phyloP scores from a whole-genome alignment of 1,284 basidiomycete species.

The Grifola frondosa region DNA sequence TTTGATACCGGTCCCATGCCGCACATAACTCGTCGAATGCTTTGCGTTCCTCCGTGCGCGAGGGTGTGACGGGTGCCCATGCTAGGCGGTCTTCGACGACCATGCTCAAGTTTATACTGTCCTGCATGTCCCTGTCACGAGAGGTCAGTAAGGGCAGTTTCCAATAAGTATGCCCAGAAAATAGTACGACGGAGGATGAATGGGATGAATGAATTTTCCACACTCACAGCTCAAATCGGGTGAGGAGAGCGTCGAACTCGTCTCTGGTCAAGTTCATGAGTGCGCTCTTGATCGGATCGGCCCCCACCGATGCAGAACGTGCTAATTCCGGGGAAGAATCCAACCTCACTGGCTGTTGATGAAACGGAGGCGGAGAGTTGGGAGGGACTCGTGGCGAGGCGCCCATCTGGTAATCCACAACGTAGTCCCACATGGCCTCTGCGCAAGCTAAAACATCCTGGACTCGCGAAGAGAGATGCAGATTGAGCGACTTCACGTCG shows the following conservation, averaged over 20 bases:
- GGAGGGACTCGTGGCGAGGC: no score
- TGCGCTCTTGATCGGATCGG: conserved; percentile 32
- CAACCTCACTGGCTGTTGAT: not conserved
- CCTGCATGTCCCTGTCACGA: conserved; percentile 58
- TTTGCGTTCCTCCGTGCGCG: conserved; percentile 44
- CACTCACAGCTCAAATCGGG: conserved; percentile 59
- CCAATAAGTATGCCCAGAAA: no score
- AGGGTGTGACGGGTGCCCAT: conserved; percentile 40
- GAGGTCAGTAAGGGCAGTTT: no score
- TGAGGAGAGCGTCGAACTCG: conserved; percentile 57
- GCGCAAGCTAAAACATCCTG: conserved; percentile 63
- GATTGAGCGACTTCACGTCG: conserved; percentile 55
- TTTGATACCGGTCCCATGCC: conserved; percentile 48
- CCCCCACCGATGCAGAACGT: not conserved
- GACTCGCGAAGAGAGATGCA: conserved; percentile 56
- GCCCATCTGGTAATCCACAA: conserved; percentile 46
- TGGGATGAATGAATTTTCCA: conserved; percentile 3
- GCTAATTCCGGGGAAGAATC: not conserved
- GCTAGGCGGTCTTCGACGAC: conserved; percentile 47
- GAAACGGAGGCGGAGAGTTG: no score
- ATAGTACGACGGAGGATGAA: conserved; percentile 8
- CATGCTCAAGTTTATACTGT: conserved; percentile 47
- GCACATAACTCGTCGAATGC: conserved; percentile 54
- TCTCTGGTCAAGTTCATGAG: conserved; percentile 50
- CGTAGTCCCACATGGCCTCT: conserved; percentile 77